Base-by-base conservation (phyloP, 2,329 filamentous ascomycete genomes). In the Xylariomycetidae sp. region DNA sequence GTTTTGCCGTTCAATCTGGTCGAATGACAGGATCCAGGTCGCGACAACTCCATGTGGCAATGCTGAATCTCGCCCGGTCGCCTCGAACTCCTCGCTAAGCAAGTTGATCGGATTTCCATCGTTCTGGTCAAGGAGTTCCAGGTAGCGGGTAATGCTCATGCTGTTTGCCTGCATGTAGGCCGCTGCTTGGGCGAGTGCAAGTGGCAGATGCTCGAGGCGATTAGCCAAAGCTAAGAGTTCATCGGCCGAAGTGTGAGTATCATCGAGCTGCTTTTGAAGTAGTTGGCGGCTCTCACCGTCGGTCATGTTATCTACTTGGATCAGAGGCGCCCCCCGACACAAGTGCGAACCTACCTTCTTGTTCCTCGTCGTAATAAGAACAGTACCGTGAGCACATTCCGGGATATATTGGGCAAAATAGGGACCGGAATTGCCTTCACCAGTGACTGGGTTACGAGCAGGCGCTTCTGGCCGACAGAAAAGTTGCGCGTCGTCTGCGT, bases 11-110 rank as follows among this genome's bases (percentile, higher is more conserved):
- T 54, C 16, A 11, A 63, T 57, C 8, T 61, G 52, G 3, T 57
- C 40, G 1, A 63, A 61, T 1, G 55, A 62, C 1, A 62, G 31
- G 3, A 58, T 48, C 57, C 56, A 63, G 0, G 58, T 61, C 11
- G 47, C 34, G 0, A 51, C 37, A 0, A 64, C 49, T 1, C 59
- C 46, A 3, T 39, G 50, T 0, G 51, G 44, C 0, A 47, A 49
- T 2, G 44, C 49, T 0, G 42, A 40, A 34, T 58, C 58, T 40
- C 55, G 48, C 1, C 57, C 56, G 0, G 41, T 30, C 2, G 53
- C 38, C 5, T 59, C 50, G 4, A 58, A 61, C 2, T 54, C 51
- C 14, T 61, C 37, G 11, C 42, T 54, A 3, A 64, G 37, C 2
- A 56, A 32, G 0, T 48, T 35, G 0, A 52, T 22, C 0, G 53